phyloP scores from a whole-genome alignment of 257 asterid genomes.

The Misopates orontium region DNA sequence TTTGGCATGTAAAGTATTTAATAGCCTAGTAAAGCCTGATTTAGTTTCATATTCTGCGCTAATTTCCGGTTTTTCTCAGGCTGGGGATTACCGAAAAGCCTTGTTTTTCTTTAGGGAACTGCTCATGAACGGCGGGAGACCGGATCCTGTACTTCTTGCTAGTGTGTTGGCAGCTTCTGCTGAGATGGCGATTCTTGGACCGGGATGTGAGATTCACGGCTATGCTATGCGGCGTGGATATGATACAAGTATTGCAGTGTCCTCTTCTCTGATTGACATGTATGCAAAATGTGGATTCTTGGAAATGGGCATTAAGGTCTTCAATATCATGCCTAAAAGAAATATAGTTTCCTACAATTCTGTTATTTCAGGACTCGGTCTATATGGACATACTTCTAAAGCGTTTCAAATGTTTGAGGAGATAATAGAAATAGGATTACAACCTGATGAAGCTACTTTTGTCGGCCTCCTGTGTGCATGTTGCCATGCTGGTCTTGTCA shows the following conservation, averaged over 20 bases:
- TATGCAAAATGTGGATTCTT: slow-evolving; percentile 88
- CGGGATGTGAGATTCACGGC: slow-evolving; percentile 76
- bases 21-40: slow-evolving; percentile 51
- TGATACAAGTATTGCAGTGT: slow-evolving; percentile 42
- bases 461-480: slow-evolving; percentile 71
- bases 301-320: slow-evolving; percentile 54
- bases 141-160: slow-evolving; percentile 56
- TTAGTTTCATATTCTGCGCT: slow-evolving; percentile 81
- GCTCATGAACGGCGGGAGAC: slow-evolving; percentile 34
- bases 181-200: slow-evolving; percentile 45
- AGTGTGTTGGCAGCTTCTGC: slow-evolving; percentile 56
- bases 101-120: slow-evolving; percentile 52
- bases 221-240: slow-evolving; percentile 56
- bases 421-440: slow-evolving; percentile 38
- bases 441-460: slow-evolving; percentile 74
- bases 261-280: slow-evolving; percentile 86
- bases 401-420: slow-evolving; percentile 58
- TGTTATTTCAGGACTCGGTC: slow-evolving; percentile 59
- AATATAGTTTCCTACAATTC: slow-evolving; percentile 62
- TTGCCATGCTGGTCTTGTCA: slow-evolving; percentile 73
- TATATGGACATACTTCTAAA: slow-evolving; percentile 56
- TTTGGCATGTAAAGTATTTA: slow-evolving; percentile 48
- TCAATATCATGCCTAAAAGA: slow-evolving; percentile 47
- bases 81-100: slow-evolving; percentile 46
- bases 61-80: slow-evolving; percentile 57